Evolutionary conservation across 495 filamentous ascomycete species (phyloP).

Genomic region (Neurospora intermedia): DNA sequence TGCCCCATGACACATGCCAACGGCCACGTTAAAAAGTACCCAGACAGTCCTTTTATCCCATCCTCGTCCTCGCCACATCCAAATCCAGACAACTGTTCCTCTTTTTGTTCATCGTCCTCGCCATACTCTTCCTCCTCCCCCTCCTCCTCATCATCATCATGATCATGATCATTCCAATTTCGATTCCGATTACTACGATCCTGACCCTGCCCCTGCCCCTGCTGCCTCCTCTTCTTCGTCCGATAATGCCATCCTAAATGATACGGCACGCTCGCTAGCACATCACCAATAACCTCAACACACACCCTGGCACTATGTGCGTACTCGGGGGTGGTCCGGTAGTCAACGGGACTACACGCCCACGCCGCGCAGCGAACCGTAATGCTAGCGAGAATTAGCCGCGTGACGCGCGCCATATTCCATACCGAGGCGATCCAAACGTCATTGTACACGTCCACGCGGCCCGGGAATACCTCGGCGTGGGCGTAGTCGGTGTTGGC

Average conservation of each 20-base stretch:
- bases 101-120: not conserved
- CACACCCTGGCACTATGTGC: conserved; percentile 29
- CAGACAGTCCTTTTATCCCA: conserved; percentile 32
- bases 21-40: conserved; percentile 35
- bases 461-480: conserved; percentile 39
- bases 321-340: conserved; percentile 43
- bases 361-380: conserved; percentile 42
- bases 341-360: conserved; percentile 40
- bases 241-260: conserved; percentile 36
- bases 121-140: not conserved
- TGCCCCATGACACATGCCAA: conserved; percentile 31
- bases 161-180: not conserved
- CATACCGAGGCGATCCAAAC: conserved; percentile 37
- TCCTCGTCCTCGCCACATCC: conserved; percentile 24
- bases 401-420: conserved; percentile 35
- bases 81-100: conserved; percentile 17
- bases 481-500: conserved; percentile 25
- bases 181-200: not conserved
- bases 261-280: conserved; percentile 42
- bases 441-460: conserved; percentile 40
- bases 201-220: not conserved
- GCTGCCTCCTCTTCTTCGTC: not conserved
- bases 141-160: not conserved
- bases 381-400: conserved; percentile 35
- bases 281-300: conserved; percentile 35